These are phyloP conservation scores for Coemansia sp. DNA, from an alignment of 192 early-diverging fungal genomes.

Conservation along the genomic window DNA sequence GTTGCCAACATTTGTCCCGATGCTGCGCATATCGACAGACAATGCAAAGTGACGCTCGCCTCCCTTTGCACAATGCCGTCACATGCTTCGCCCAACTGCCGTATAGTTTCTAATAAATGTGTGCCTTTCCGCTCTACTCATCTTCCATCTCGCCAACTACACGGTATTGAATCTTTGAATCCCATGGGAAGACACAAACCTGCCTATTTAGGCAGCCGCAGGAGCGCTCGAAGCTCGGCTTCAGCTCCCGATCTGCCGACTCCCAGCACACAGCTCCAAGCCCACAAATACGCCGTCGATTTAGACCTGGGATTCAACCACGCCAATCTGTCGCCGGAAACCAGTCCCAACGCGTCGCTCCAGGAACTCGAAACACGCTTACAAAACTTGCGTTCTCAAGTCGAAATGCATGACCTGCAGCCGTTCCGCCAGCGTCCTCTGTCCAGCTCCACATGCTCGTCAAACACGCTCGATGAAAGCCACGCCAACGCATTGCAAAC, in stretches of 20 bases:
- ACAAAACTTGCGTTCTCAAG: neutral
- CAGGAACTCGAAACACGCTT: conserved; percentile 7
- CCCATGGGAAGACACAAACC: neutral
- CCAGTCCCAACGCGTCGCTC: conserved; percentile 1
- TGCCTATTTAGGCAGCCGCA: neutral
- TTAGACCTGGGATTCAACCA: conserved; percentile 1
- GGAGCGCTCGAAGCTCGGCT: neutral
- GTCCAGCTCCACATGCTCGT: neutral
- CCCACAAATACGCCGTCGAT: conserved; percentile 5
- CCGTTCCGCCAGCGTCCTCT: neutral
- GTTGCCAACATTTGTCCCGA: too few relatives aligned
- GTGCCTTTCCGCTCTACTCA: neutral
- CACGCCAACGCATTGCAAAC: neutral
- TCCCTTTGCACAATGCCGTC: too few relatives aligned
- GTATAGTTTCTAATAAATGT: neutral
- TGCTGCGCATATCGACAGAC: too few relatives aligned
- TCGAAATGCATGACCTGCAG: neutral
- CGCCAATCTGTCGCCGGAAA: neutral
- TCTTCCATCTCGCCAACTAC: neutral
- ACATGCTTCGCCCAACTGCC: too few relatives aligned
- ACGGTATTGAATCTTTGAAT: conserved; percentile 2
- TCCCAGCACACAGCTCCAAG: too few relatives aligned
- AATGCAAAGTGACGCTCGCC: too few relatives aligned
- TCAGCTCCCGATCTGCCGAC: neutral
- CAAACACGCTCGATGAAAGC: conserved; percentile 1